Base-by-base conservation (phyloP, 1,284 basidiomycete species). In the Moesziomyces sp. region DNA sequence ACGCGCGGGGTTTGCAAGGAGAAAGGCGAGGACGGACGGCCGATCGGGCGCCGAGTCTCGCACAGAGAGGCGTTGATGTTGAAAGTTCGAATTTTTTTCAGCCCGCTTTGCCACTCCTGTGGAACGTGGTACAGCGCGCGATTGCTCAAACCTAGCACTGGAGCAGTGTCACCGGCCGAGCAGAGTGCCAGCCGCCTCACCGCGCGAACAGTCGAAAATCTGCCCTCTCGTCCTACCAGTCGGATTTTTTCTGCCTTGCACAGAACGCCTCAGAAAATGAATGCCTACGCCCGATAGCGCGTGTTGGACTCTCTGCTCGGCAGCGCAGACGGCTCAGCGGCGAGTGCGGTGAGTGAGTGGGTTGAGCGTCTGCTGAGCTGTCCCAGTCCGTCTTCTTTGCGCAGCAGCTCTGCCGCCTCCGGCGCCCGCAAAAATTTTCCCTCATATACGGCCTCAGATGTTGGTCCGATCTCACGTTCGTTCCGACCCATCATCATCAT, bases 401-500 rank as follows among this genome's bases (percentile, higher is more conserved):
- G 21, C 16, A 14, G 54, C 43, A 46, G 23, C 54, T 48, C 46
- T 14, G 35, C 35, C 35, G 35, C 35, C 35, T 10, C 35, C 14
- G 35, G 14, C 16, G 46, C 48, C 65, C 54, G 59, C 59, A 69
- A 69, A 69, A 62, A 49, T 59, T 69, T 69, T 69, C 56, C 40
- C 28, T 24, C 26, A 34, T 47, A 53, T 50, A 49, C 46, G 46
- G 35, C 30, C 28, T 38, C 28, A 6, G 4, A n/a, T 10, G 13
- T 42, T 30, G 24, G 24, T 48, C 46, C 44, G 47, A 23, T 44
- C 35, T 18, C 26, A 8, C 6, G 10, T 8, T 30, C 38, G 62
- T 43, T 42, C 40, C 21, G n/a, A 23, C 40, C 28, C 28, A 19
- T 61, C 60, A 56, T 55, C 70, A 73, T 42, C 70, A 56, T 56